Evolutionary conservation across 257 asterid species (phyloP).

Genomic region (Buddleja alternifolia): DNA sequence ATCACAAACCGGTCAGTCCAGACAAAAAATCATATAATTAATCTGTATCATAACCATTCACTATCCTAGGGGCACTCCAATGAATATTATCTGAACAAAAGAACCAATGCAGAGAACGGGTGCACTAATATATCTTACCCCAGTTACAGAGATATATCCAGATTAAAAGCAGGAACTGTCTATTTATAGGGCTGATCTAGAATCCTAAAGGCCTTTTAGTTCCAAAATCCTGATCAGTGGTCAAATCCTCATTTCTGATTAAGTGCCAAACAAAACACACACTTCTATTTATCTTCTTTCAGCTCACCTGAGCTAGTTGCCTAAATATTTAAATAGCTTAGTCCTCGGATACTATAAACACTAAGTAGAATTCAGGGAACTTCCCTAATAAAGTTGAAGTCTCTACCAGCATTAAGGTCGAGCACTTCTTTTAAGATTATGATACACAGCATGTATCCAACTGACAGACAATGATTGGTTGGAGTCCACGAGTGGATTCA

Average conservation of each 20-base stretch:
- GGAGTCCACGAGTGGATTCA: neutral
- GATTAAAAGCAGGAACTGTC: neutral
- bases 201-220: neutral
- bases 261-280: no score
- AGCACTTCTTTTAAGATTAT: no score
- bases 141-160: neutral
- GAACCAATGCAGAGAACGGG: no score
- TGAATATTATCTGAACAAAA: no score
- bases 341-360: neutral
- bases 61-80: no score
- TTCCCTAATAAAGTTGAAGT: no score
- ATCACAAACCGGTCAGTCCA: slow-evolving; percentile 16
- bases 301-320: neutral
- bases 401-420: no score
- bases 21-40: no score
- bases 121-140: no score
- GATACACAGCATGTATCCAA: neutral
- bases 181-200: neutral
- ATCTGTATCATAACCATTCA: no score
- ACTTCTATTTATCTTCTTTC: neutral
- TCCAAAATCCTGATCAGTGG: neutral
- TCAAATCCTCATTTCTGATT: slow-evolving; percentile 7
- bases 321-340: neutral
- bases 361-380: neutral
- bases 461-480: neutral